Evolutionary conservation across 345 rosid species (phyloP).

Genomic region (Nephelium lappaceum): DNA sequence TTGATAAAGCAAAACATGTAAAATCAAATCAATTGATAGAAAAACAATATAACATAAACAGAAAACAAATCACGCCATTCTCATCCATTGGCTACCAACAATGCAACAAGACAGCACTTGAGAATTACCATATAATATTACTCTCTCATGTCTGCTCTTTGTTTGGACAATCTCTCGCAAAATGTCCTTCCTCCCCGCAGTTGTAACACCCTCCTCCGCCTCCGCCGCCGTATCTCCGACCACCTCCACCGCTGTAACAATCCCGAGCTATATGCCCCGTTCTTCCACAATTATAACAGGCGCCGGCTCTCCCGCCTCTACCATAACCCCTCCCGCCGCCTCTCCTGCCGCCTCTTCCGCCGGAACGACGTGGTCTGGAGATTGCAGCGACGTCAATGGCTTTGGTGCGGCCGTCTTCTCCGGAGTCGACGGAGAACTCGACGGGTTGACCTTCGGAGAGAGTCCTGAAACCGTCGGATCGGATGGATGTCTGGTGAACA

Average conservation of each 20-base stretch:
- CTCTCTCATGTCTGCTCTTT: conserved; percentile 29
- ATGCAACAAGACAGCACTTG: neutral
- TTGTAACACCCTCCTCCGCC: conserved; percentile 49
- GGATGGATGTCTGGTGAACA: conserved; percentile 71
- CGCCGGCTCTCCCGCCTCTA: conserved; percentile 38
- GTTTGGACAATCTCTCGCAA: conserved; percentile 60
- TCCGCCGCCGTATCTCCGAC: conserved; percentile 38
- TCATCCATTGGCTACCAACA: no score
- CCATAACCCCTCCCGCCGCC: conserved; percentile 31
- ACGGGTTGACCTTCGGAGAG: conserved; percentile 64
- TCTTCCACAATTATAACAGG: conserved; percentile 65
- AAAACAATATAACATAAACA: conserved; percentile 13
- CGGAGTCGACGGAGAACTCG: conserved; percentile 50
- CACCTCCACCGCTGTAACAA: conserved; percentile 44
- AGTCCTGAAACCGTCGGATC: conserved; percentile 65
- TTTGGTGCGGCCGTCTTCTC: conserved; percentile 58
- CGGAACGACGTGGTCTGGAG: conserved; percentile 32
- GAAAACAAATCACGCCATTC: conserved; percentile 19
- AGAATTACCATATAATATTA: neutral
- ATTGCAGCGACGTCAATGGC: conserved; percentile 49
- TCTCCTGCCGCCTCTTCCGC: conserved; percentile 34
- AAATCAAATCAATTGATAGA: neutral
- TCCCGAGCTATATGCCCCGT: conserved; percentile 68
- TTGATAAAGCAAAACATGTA: conserved; percentile 10
- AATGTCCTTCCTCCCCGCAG: conserved; percentile 72